Base-by-base conservation (phyloP, 1,284 basidiomycete species). In the Ganoderma boninense region DNA sequence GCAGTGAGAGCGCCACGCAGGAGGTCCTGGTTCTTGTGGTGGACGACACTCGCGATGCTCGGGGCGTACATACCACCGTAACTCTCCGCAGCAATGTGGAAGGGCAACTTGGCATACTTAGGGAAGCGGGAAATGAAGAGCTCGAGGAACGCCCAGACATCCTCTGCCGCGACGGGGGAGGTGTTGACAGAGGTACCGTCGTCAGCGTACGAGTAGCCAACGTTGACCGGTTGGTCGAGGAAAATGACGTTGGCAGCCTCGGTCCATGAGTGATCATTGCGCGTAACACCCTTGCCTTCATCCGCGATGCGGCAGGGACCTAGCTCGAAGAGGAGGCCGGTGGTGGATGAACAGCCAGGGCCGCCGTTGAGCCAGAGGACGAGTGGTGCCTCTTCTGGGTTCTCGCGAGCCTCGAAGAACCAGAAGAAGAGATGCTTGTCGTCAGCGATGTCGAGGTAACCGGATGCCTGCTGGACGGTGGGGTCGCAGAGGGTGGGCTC, bases 101-200 rank as follows among this genome's bases (percentile, higher is more conserved):
- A 93, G 0, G 90, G 87, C 6, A 84, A 82, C 56, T 84, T 83
- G 4, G 92, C 85, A 79, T 96, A 95, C 77, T 95, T 79, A 4
- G 89, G 87, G 84, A 88, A 92, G 69, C 92, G 85, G 72, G 86
- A 84, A 72, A 97, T 85, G 89, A 98, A 98, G 59, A 98, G 87
- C 77, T 96, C 87, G 64, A 98, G 86, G 89, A 98, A 97, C 3
- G 94, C 95, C 77, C 95, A 95, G 35, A 91, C 87, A 74, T 91
- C 90, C 76, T 82, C 79, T 38, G 86, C 86, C 6, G 86, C 83
- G 65, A 84, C 84, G 46, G 83, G 83, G 61, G 83, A 82, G 67
- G 80, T 86, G 75, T 83, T 82, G 69, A 91, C 86, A 23, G 79
- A 80, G n/a, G 83, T 83, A 49, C 79, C 77, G 67, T 82, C 81